Percentiles rank a stretch among this genome's conserved stretches.
Conservation (phyloP, 148 eudicot species). For the Vaccinium macrocarpon region DNA sequence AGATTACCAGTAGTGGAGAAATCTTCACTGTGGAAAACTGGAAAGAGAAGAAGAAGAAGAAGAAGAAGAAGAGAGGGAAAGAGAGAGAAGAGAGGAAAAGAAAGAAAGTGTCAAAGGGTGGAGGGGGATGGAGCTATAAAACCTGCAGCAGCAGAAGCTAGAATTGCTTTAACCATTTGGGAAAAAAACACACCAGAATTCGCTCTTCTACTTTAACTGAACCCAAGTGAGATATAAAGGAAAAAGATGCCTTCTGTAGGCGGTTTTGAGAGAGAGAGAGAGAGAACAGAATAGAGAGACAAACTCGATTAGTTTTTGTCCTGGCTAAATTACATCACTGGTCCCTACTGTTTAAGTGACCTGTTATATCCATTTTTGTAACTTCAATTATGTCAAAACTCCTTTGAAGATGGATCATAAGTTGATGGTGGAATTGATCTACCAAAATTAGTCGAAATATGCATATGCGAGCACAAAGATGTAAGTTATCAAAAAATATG, state of each 20-base stretch:
- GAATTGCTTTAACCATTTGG: slow-evolving; percentile 32
- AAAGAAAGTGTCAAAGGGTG: not conserved
- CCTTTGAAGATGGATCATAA: too few relatives aligned
- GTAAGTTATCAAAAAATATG: too few relatives aligned
- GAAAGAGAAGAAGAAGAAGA: slow-evolving; percentile 5
- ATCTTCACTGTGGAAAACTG: not conserved
- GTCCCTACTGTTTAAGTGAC: not conserved
- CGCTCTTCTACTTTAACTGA: slow-evolving; percentile 54
- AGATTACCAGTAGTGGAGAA: not conserved
- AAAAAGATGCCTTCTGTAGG: slow-evolving; percentile 32
- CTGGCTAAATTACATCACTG: not conserved
- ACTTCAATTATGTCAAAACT: not conserved
- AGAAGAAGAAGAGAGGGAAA: slow-evolving; percentile 14
- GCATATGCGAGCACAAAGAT: too few relatives aligned
- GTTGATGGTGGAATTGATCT: too few relatives aligned
- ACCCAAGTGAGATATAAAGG: slow-evolving; percentile 49
- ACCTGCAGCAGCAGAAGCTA: slow-evolving; percentile 28
- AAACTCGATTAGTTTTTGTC: not conserved
- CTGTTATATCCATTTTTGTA: not conserved
- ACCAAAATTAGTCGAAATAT: too few relatives aligned
- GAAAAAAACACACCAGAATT: slow-evolving; percentile 42
- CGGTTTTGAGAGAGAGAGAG: slow-evolving; percentile 23
- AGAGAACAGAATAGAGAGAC: not conserved
- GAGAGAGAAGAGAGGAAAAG: not conserved
- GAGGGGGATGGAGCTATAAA: slow-evolving; percentile 36